phyloP scores from a whole-genome alignment of 2,329 filamentous ascomycete species.

The Conoideocrella luteorostrata region DNA sequence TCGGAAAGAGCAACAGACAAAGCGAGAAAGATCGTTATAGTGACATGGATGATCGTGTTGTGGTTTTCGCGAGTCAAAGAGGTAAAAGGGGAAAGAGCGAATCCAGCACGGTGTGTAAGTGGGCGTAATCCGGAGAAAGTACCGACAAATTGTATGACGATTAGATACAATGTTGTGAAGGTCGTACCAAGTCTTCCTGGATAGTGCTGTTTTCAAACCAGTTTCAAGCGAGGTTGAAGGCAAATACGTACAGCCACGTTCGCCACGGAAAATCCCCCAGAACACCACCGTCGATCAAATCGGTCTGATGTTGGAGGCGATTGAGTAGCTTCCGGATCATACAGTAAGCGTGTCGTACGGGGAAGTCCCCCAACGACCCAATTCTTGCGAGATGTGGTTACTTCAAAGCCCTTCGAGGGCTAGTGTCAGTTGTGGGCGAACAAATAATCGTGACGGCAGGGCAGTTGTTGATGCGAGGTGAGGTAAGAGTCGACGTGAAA shows the following conservation, averaged over 20 bases:
- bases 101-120: no score
- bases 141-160: no score
- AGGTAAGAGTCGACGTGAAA: not conserved
- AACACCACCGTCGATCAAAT: no score
- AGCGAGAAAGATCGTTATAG: slow-evolving; percentile 35
- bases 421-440: not conserved
- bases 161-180: no score
- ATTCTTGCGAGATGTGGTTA: slow-evolving; percentile 7
- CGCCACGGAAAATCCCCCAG: no score
- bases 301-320: no score
- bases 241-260: no score
- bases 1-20: slow-evolving; percentile 24
- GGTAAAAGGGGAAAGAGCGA: no score
- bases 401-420: slow-evolving; percentile 7
- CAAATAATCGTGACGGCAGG: not conserved
- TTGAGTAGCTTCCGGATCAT: not conserved
- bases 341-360: slow-evolving; percentile 12
- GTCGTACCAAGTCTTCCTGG: no score
- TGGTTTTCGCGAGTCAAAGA: slow-evolving; percentile 16
- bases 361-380: slow-evolving; percentile 21
- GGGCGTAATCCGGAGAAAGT: no score
- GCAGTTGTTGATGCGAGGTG: not conserved
- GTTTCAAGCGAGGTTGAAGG: no score
- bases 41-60: slow-evolving; percentile 33
- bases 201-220: no score